Base-by-base conservation (phyloP, 2,329 filamentous ascomycete species). In the Curvularia sp. region DNA sequence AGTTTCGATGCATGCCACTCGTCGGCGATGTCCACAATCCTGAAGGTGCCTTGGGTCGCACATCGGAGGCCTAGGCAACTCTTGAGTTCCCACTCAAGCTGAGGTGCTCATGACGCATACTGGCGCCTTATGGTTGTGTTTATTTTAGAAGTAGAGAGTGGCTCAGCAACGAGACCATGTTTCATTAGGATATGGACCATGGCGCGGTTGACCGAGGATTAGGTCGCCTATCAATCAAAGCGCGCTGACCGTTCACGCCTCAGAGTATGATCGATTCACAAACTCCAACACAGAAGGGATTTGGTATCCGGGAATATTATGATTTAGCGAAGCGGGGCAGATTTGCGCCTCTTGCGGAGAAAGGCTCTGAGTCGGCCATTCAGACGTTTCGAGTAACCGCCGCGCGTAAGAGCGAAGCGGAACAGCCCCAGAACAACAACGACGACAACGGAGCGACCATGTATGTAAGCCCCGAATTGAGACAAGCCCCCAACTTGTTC, bases 371-470 rank as follows among this genome's bases (percentile, higher is more conserved):
- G 10, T 49, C 35, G 53, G 38, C 63, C 63, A 65, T 54, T 62
- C 26, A 64, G 43, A 55, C 35, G 46, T 41, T 52, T 48, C 49
- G 52, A 62, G 42, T 61, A 64, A 56, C 63, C 61, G 63, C 63
- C 61, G 58, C 56, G 54, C 55, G 56, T 39, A 49, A 38, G 53
- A 46, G 44, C 43, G 31, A 57, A 41, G 42, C 43, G 57, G 48
- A 62, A 60, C 53, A 50, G 53, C 57, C 53, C 53, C 56, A 48
- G 22, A 24, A 38, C 46, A 47, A 33, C 55, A 56, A 51, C 56
- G 46, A 31, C 18, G 35, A 31, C 44, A 38, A 49, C 33, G 38
- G 43, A 56, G 22, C 31, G 42, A 33, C 39, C 35, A 49, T 42
- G 18, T 24, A 31, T 50, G 41, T 47, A 26, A 43, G 44, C 49